phyloP scores from a whole-genome alignment of 805 yeast genomes.

The Metschnikowia sp. region DNA sequence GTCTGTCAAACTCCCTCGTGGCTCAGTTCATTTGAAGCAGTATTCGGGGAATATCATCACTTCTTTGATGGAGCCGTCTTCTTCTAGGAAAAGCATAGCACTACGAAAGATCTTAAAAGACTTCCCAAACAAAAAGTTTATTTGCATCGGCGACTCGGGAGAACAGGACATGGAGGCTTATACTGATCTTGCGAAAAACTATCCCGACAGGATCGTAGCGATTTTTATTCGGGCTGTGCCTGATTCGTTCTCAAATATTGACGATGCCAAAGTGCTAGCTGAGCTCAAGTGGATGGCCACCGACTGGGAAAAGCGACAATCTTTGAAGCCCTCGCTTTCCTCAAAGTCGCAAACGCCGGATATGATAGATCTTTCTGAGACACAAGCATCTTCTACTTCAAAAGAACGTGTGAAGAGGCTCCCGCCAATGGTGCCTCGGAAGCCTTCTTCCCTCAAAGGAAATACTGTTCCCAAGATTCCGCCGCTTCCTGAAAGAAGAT shows the following conservation, averaged over 20 bases:
- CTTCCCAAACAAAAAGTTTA: constrained; percentile 73
- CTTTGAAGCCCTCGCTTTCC: not conserved
- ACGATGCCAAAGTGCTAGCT: constrained; percentile 33
- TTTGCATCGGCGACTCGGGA: constrained; percentile 92
- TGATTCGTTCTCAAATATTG: constrained; percentile 59
- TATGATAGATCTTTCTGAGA: constrained; percentile 38
- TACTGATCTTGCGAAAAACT: constrained; percentile 56
- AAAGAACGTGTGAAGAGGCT: constrained; percentile 12
- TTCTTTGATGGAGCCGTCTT: constrained; percentile 82
- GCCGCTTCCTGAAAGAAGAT: constrained; percentile 30
- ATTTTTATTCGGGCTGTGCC: constrained; percentile 80
- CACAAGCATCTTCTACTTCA: constrained; percentile 4
- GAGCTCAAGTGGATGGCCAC: constrained; percentile 27
- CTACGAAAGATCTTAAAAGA: constrained; percentile 63
- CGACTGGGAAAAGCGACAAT: constrained; percentile 14
- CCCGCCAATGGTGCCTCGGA: constrained; percentile 48
- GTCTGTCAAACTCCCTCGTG: constrained; percentile 60
- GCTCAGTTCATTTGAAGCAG: constrained; percentile 84
- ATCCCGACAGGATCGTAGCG: constrained; percentile 64
- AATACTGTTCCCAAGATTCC: constrained; percentile 26
- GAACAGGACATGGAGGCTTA: constrained; percentile 95
- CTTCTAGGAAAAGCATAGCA: constrained; percentile 70
- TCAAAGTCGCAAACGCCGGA: constrained; percentile 20
- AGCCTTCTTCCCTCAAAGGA: constrained; percentile 42
- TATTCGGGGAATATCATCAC: constrained; percentile 80